phyloP scores from a whole-genome alignment of 2,329 filamentous ascomycete species.

The Didymella sp. region DNA sequence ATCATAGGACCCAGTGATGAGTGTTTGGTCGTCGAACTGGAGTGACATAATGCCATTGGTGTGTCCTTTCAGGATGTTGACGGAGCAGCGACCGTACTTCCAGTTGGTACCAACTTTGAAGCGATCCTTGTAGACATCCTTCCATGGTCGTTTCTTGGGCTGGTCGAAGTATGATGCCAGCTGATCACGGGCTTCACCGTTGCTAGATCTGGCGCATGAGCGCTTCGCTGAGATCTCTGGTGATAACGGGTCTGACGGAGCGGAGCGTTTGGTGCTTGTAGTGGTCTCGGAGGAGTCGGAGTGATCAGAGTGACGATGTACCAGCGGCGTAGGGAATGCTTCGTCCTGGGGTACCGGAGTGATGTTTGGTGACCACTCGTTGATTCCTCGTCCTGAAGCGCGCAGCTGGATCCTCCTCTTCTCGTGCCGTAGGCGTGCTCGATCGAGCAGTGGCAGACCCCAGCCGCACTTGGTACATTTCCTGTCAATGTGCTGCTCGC shows the following conservation, averaged over 20 bases:
- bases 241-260: conserved; percentile 32
- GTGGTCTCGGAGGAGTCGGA: conserved; percentile 29
- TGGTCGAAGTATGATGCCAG: conserved; percentile 59
- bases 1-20: conserved; percentile 95
- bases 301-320: conserved; percentile 19
- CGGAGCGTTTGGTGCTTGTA: conserved; percentile 39
- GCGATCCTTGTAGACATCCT: conserved; percentile 93
- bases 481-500: conserved; percentile 92
- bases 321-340: conserved; percentile 19
- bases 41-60: conserved; percentile 84
- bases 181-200: conserved; percentile 34
- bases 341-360: conserved; percentile 55
- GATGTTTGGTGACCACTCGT: conserved; percentile 60
- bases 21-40: conserved; percentile 84
- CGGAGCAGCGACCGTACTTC: conserved; percentile 90
- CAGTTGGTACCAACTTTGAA: conserved; percentile 97
- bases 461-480: conserved; percentile 96
- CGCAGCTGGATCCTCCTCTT: conserved; percentile 82
- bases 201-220: conserved; percentile 34
- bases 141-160: conserved; percentile 74
- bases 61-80: conserved; percentile 84
- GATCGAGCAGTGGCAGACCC: conserved; percentile 88
- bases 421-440: conserved; percentile 84
- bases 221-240: conserved; percentile 45
- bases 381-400: conserved; percentile 65